Conservation (phyloP, 2,329 filamentous ascomycete species). For the Geosmithia putterillii region DNA sequence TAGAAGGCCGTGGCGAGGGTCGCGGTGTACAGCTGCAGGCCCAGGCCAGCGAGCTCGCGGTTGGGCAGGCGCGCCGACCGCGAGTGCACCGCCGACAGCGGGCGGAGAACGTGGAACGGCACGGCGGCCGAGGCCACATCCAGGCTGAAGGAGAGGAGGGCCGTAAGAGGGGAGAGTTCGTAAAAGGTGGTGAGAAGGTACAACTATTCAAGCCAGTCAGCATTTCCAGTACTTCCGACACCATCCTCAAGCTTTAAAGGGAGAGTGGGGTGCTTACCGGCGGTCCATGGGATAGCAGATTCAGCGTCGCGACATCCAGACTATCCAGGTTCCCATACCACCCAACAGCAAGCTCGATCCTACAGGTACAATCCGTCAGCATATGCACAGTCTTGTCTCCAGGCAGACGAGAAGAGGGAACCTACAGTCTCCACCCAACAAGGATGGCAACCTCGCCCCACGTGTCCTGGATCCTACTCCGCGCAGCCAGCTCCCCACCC, state of each 20-base stretch:
- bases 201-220: slow-evolving; percentile 34
- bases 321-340: slow-evolving; percentile 69
- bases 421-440: slow-evolving; percentile 43
- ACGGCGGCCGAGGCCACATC: slow-evolving; percentile 57
- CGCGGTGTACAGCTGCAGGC: slow-evolving; percentile 51
- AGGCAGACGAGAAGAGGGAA: slow-evolving; percentile 7
- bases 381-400: slow-evolving; percentile 1
- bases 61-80: slow-evolving; percentile 42
- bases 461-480: slow-evolving; percentile 52
- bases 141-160: slow-evolving; percentile 49
- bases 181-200: slow-evolving; percentile 74
- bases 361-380: slow-evolving; percentile 30
- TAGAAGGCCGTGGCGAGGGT: slow-evolving; percentile 63
- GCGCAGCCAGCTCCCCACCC: slow-evolving; percentile 50
- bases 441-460: slow-evolving; percentile 47
- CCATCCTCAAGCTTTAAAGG: not conserved
- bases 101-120: slow-evolving; percentile 65
- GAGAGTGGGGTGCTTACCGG: slow-evolving; percentile 32
- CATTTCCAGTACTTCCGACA: not conserved
- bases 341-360: slow-evolving; percentile 54
- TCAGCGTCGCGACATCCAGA: slow-evolving; percentile 53
- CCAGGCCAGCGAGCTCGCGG: slow-evolving; percentile 52
- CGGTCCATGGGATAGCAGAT: slow-evolving; percentile 62
- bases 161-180: slow-evolving; percentile 48
- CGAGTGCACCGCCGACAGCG: slow-evolving; percentile 51